Evolutionary conservation across 2,329 filamentous ascomycete species (phyloP).

Genomic region (Claviceps purpurea): DNA sequence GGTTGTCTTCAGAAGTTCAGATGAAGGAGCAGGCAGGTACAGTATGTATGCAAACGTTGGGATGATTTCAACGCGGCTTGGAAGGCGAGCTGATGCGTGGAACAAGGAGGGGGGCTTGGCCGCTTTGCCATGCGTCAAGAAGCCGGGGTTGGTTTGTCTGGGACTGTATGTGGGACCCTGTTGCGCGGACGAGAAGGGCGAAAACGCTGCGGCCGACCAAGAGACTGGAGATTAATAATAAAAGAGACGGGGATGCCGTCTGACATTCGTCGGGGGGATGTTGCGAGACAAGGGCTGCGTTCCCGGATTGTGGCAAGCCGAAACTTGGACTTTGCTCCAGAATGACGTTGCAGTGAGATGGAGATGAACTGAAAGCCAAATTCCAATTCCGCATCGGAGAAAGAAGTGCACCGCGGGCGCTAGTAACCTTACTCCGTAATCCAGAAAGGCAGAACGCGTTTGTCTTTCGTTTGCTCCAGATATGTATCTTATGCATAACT

Average conservation of each 20-base stretch:
- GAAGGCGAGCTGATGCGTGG: not conserved
- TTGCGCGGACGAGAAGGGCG: not conserved
- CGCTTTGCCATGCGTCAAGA: conserved; percentile 12
- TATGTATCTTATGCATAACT: no score
- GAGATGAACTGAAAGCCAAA: not conserved
- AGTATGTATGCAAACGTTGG: conserved; percentile 3
- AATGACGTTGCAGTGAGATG: not conserved
- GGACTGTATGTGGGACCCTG: not conserved
- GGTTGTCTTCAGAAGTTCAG: not conserved
- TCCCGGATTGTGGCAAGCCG: not conserved
- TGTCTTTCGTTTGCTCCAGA: no score
- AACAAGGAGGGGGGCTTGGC: not conserved
- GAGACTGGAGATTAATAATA: not conserved
- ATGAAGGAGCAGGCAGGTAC: conserved; percentile 3
- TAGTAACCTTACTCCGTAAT: no score
- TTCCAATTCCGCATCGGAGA: no score
- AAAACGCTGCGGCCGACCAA: not conserved
- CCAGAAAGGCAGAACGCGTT: no score
- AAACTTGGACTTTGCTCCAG: not conserved
- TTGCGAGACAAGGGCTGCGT: not conserved
- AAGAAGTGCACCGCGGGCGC: not conserved
- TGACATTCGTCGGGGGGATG: not conserved
- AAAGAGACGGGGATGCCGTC: not conserved
- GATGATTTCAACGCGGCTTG: not conserved
- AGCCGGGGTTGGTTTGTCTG: conserved; percentile 9